These are phyloP conservation scores for Copromyces sp. DNA, from an alignment of 495 filamentous ascomycete species.

Conservation along the genomic window DNA sequence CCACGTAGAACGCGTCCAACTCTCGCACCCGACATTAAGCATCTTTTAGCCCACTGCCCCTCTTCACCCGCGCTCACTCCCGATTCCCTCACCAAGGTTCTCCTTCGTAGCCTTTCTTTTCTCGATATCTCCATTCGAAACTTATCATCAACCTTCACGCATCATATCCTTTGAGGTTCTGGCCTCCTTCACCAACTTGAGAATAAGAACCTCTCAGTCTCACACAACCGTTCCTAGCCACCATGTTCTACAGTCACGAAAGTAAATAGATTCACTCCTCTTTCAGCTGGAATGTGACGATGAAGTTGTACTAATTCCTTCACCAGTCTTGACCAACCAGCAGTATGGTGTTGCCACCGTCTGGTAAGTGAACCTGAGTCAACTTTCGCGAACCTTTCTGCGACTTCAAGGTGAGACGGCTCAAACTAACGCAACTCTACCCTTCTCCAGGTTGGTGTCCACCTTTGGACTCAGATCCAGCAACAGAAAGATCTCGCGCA, in stretches of 20 bases:
- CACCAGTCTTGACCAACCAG: slow-evolving; percentile 70
- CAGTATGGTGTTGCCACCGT: slow-evolving; percentile 90
- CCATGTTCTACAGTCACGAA: slow-evolving; percentile 91
- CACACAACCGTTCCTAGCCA: not conserved
- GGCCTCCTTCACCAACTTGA: not conserved
- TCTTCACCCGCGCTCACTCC: not conserved
- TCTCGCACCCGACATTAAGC: not conserved
- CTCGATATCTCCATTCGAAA: not conserved
- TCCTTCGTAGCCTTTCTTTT: not conserved
- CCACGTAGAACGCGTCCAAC: not conserved
- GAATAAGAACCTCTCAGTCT: not conserved
- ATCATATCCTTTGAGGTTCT: not conserved
- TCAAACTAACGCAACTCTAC: not conserved
- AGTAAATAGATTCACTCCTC: slow-evolving; percentile 40
- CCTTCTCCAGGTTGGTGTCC: slow-evolving; percentile 65
- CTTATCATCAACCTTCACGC: not conserved
- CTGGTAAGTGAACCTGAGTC: slow-evolving; percentile 49
- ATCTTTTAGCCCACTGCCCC: not conserved
- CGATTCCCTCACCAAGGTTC: not conserved
- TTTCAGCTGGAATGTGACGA: not conserved
- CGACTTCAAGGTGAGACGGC: not conserved
- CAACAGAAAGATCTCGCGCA: slow-evolving; percentile 68
- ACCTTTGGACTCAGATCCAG: slow-evolving; percentile 63
- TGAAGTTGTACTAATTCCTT: slow-evolving; percentile 5
- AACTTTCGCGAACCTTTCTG: not conserved